Conservation (phyloP, 148 eudicot genomes). For the Gaultheria prostrata region DNA sequence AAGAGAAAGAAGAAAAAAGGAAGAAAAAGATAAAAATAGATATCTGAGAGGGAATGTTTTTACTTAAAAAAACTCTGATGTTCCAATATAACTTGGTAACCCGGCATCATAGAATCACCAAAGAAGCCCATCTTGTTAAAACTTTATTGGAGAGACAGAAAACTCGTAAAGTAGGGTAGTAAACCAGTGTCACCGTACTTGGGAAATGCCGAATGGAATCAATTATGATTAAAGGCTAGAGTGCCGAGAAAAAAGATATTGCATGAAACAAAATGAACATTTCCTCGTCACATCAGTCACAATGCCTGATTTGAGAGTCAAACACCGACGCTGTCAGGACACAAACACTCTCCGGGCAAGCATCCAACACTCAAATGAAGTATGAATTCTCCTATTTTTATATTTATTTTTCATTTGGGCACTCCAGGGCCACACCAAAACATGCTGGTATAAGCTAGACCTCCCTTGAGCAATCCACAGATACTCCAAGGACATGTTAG, state of each 20-base stretch:
- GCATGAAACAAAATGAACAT: background rate
- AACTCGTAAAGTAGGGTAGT: background rate
- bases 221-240: background rate
- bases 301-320: background rate
- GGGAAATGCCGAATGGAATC: background rate
- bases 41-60: background rate
- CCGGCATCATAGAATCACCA: background rate
- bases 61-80: background rate
- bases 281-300: background rate
- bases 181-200: background rate
- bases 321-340: background rate
- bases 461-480: background rate
- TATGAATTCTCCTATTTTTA: background rate
- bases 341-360: background rate
- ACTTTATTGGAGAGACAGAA: background rate
- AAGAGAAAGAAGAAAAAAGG: background rate
- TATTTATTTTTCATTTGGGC: background rate
- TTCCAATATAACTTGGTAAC: background rate
- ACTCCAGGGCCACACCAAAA: background rate
- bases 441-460: background rate
- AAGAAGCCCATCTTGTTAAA: background rate
- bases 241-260: background rate
- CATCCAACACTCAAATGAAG: background rate
- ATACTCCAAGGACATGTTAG: background rate
- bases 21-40: background rate